These are phyloP conservation scores for Moesziomyces sp. DNA, from an alignment of 1,284 basidiomycete genomes.

Conservation along the genomic window DNA sequence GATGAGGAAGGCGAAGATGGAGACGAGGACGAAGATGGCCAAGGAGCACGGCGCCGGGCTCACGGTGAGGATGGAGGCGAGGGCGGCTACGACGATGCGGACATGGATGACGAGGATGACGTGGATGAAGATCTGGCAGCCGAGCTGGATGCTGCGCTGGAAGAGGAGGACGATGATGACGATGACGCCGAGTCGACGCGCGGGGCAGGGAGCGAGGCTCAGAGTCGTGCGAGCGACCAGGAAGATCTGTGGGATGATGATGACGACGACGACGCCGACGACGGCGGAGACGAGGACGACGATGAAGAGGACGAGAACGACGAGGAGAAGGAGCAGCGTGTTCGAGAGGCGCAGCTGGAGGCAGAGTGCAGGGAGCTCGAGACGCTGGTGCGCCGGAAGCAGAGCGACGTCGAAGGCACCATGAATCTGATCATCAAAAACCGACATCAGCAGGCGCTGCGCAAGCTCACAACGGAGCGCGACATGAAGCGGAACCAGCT, in stretches of 20 bases:
- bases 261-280: constrained; percentile 72
- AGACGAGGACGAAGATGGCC: constrained; percentile 15
- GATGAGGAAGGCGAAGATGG: constrained; percentile 44
- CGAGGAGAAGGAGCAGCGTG: constrained; percentile 61
- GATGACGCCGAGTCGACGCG: constrained; percentile 71
- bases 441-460: constrained; percentile 62
- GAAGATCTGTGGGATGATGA: constrained; percentile 64
- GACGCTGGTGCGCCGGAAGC: constrained; percentile 60
- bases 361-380: constrained; percentile 66
- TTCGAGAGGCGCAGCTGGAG: constrained; percentile 65
- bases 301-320: constrained; percentile 70
- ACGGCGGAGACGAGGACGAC: constrained; percentile 82
- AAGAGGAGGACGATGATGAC: constrained; percentile 71
- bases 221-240: constrained; percentile 55
- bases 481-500: constrained; percentile 65
- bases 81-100: constrained; percentile 70
- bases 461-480: constrained; percentile 59
- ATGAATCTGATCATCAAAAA: constrained; percentile 65
- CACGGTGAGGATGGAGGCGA: constrained; percentile 69
- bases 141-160: constrained; percentile 69
- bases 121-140: constrained; percentile 69
- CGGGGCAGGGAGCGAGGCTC: constrained; percentile 63
- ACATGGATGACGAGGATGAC: constrained; percentile 75
- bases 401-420: constrained; percentile 62
- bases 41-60: constrained; percentile 29